Conservation (phyloP, 106 monocot species). For the Xerophyta viscosa region DNA sequence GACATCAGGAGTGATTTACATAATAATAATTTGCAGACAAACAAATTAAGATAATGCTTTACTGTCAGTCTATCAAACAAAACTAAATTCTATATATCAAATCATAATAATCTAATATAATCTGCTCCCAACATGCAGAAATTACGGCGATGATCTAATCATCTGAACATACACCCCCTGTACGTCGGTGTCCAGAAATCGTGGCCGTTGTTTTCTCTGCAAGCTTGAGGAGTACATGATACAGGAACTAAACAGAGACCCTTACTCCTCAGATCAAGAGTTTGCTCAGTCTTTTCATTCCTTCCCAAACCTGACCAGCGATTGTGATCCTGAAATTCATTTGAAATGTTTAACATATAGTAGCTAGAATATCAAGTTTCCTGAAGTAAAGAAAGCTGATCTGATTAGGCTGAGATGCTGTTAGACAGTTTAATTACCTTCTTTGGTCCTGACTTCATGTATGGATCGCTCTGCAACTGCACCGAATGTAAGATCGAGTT, state of each 20-base stretch:
- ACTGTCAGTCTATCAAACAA: no score
- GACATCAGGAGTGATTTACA: no score
- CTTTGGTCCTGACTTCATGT: constrained; percentile 46
- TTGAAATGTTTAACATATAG: no score
- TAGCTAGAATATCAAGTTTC: no score
- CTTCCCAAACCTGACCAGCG: constrained; percentile 58
- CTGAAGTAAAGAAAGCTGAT: no score
- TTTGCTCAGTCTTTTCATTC: constrained; percentile 48
- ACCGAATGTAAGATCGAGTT: not conserved
- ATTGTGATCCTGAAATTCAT: constrained; percentile 50
- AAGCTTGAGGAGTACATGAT: constrained; percentile 60
- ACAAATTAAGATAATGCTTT: no score
- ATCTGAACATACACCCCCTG: constrained; percentile 66
- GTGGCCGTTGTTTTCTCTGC: constrained; percentile 48
- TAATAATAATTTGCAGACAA: no score
- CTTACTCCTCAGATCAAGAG: constrained; percentile 55
- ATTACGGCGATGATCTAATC: constrained; percentile 7
- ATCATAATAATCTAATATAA: no score
- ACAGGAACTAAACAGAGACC: constrained; percentile 85
- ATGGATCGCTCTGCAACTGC: constrained; percentile 76
- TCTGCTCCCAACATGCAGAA: not conserved
- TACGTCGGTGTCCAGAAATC: constrained; percentile 79
- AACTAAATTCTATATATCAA: no score
- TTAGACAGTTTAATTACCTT: constrained; percentile 52
- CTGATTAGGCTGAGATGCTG: no score